Evolutionary conservation across 2,329 filamentous ascomycete genomes (phyloP), one percentile per base, ranked within the genome.

Genomic region (Scorias spongiosa): DNA sequence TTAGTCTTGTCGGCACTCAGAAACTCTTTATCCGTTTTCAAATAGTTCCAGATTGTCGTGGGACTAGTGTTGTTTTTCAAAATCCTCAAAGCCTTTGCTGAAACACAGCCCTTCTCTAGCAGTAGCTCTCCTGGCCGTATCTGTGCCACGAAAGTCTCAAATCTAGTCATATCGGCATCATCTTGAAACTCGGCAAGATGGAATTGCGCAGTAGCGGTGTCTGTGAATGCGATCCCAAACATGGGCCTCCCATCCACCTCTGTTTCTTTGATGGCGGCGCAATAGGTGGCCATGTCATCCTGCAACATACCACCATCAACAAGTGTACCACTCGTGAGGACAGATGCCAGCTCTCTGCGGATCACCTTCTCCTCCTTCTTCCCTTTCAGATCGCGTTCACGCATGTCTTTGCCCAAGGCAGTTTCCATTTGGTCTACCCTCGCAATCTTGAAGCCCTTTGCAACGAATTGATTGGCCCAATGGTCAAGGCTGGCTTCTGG

Each of bases 401-500:
- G 81, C 91, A 98, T 96, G 63, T 98, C 89, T 61, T 98, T 98
- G 46, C 81, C 88, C 8, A 98, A 68, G 2, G 91, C 91, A 29
- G 87, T 93, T 66, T 98, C 91, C 72, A 88, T 88, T 61, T 98
- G 91, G 60, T 96, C 91, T 18, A 98, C 91, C 14, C 89, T 75
- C 6, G 91, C 91, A 43, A 98, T 93, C 64, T 98, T 98, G 75
- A 80, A 94, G 29, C 93, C 91, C 62, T 96, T 96, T 46, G 89
- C 91, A 36, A 98, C 88, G 55, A 98, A 98, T 57, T 98, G 91
- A 56, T 93, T 94, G 45, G 91, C 87, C 91, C 91, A 98, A 61
- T 91, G 80, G 56, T 91, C 85, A n/a, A 98, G 70, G 10, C 87
- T 94, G 57, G 86, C 84, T 62, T 98, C 91, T 0, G 91, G 91